Conservation (phyloP, 352 stramenopile genomes). For the Sclerospora graminicola region DNA sequence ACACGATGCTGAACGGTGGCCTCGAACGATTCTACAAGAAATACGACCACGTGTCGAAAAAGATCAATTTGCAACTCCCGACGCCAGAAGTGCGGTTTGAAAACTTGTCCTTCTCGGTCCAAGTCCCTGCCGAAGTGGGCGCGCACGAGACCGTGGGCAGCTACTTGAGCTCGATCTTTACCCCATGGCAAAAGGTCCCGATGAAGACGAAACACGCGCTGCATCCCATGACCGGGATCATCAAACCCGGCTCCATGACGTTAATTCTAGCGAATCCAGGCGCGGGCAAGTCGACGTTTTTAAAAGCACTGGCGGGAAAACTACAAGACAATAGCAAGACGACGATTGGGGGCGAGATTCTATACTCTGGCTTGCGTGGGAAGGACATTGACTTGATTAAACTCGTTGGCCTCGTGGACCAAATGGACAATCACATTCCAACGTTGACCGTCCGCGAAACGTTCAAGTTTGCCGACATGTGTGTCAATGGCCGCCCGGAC, state of each 20-base stretch:
- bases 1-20: constrained; percentile 51
- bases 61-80: constrained; percentile 37
- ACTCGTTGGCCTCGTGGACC: constrained; percentile 52
- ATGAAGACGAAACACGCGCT: constrained; percentile 32
- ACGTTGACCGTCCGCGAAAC: constrained; percentile 89
- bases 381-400: constrained; percentile 51
- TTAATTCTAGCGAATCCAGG: constrained; percentile 42
- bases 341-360: constrained; percentile 31
- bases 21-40: constrained; percentile 79
- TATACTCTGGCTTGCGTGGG: constrained; percentile 29
- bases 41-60: constrained; percentile 59
- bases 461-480: constrained; percentile 90
- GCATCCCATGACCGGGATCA: constrained; percentile 60
- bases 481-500: constrained; percentile 49
- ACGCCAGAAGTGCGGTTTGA: constrained; percentile 60
- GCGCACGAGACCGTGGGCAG: constrained; percentile 10
- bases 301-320: constrained; percentile 52
- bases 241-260: constrained; percentile 39
- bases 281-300: constrained; percentile 54
- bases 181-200: constrained; percentile 30
- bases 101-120: constrained; percentile 57
- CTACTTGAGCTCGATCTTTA: constrained; percentile 19
- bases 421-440: constrained; percentile 83
- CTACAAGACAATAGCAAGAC: constrained; percentile 27
- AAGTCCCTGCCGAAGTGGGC: constrained; percentile 32